phyloP scores from a whole-genome alignment of 306 rosid genomes.

The Chamaecrista fasciculata region DNA sequence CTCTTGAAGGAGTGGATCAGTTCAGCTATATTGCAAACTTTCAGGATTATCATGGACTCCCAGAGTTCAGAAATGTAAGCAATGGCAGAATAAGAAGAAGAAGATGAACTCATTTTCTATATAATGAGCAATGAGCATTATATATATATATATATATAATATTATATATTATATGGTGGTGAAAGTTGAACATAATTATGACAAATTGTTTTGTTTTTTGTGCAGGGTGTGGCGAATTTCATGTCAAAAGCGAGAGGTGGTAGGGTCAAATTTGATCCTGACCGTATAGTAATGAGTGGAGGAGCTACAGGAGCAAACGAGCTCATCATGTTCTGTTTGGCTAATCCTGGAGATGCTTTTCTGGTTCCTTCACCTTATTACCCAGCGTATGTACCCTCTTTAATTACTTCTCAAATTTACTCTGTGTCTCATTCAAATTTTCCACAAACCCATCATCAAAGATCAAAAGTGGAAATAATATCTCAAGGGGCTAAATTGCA shows the following conservation, averaged over 20 bases:
- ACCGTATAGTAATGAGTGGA: constrained; percentile 80
- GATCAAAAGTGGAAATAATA: not conserved
- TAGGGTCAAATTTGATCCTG: constrained; percentile 65
- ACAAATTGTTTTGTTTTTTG: not conserved
- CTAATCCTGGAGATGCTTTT: constrained; percentile 86
- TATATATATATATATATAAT: too few species aligned
- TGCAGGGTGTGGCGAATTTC: constrained; percentile 75
- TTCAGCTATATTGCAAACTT: constrained; percentile 66
- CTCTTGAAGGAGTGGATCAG: constrained; percentile 59
- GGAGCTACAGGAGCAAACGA: constrained; percentile 97
- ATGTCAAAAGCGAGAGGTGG: constrained; percentile 87
- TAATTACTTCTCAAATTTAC: not conserved
- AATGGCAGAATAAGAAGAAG: not conserved
- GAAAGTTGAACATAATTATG: too few species aligned
- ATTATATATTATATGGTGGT: too few species aligned
- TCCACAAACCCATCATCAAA: not conserved
- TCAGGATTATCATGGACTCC: constrained; percentile 86
- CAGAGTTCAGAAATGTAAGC: constrained; percentile 65
- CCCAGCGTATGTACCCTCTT: constrained; percentile 67
- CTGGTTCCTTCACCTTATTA: constrained; percentile 87
- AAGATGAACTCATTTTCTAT: not conserved
- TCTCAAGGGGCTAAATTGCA: too few species aligned
- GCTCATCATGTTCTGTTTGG: constrained; percentile 77
- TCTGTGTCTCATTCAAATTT: constrained; percentile 34
- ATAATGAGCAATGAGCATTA: not conserved